These are phyloP conservation scores for Dunaliella sp. DNA, from an alignment of 139 green algal species.

Conservation along the genomic window DNA sequence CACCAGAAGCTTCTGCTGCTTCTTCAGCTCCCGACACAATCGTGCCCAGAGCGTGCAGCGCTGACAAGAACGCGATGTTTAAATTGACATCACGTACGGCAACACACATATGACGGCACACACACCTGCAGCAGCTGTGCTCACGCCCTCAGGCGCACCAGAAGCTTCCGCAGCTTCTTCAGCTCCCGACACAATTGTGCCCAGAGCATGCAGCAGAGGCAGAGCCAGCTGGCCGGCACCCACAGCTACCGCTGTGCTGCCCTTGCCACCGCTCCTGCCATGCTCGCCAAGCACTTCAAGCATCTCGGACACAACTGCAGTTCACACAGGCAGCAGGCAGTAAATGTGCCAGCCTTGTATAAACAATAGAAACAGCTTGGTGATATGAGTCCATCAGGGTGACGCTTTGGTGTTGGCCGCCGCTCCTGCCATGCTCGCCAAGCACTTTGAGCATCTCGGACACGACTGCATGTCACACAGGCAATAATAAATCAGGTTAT, in stretches of 20 bases:
- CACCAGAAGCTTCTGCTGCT: slow-evolving; percentile 29
- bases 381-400: too few relatives aligned
- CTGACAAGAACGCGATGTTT: too few relatives aligned
- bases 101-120: not conserved
- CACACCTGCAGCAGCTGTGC: not conserved
- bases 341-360: too few relatives aligned
- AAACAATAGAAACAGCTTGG: too few relatives aligned
- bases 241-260: not conserved
- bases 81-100: too few relatives aligned
- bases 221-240: slow-evolving; percentile 39
- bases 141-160: not conserved
- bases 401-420: too few relatives aligned
- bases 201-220: slow-evolving; percentile 46
- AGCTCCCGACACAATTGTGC: slow-evolving; percentile 56
- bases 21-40: slow-evolving; percentile 61
- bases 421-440: slow-evolving; percentile 24
- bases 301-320: slow-evolving; percentile 50
- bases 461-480: slow-evolving; percentile 55
- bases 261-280: slow-evolving; percentile 7
- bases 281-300: slow-evolving; percentile 44
- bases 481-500: too few relatives aligned
- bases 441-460: slow-evolving; percentile 50
- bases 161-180: slow-evolving; percentile 47
- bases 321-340: too few relatives aligned
- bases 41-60: slow-evolving; percentile 44